Percentiles rank a stretch among this genome's conserved stretches.
phyloP scores from a whole-genome alignment of 192 early-diverging fungal genomes.

The Linnemannia exigua region DNA sequence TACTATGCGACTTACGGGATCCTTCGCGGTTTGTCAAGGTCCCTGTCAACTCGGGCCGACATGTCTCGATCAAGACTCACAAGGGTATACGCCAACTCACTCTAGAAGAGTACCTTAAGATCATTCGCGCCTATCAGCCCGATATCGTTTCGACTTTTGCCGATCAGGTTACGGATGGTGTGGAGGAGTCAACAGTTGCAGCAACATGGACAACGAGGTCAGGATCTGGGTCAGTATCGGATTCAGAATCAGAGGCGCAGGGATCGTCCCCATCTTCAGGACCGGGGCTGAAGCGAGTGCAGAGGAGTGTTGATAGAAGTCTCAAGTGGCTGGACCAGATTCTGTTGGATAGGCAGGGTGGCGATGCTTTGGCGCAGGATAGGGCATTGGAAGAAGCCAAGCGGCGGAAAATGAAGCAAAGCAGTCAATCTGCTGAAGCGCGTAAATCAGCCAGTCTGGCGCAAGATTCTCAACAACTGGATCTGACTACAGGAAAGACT shows the following conservation, averaged over 20 bases:
- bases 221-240: neutral
- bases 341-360: conserved; percentile 36
- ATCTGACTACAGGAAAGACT: neutral
- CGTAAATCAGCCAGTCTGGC: neutral
- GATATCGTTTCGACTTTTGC: conserved; percentile 61
- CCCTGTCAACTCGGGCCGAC: conserved; percentile 64
- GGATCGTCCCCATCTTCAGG: neutral
- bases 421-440: neutral
- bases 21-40: conserved; percentile 48
- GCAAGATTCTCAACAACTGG: neutral
- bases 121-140: conserved; percentile 60
- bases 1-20: conserved; percentile 67
- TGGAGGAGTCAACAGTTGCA: neutral
- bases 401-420: conserved; percentile 17
- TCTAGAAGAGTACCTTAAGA: conserved; percentile 57
- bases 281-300: conserved; percentile 59
- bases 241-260: neutral
- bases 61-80: conserved; percentile 62
- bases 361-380: conserved; percentile 30
- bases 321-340: conserved; percentile 64
- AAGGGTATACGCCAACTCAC: conserved; percentile 68
- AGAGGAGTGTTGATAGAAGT: conserved; percentile 63
- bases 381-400: conserved; percentile 43
- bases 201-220: too few species aligned
- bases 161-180: conserved; percentile 63